A percentile compares a stretch with the other conserved stretches of the same genome.
phyloP scores from a whole-genome alignment of 129 eudicot species.

The Mikania micrantha region DNA sequence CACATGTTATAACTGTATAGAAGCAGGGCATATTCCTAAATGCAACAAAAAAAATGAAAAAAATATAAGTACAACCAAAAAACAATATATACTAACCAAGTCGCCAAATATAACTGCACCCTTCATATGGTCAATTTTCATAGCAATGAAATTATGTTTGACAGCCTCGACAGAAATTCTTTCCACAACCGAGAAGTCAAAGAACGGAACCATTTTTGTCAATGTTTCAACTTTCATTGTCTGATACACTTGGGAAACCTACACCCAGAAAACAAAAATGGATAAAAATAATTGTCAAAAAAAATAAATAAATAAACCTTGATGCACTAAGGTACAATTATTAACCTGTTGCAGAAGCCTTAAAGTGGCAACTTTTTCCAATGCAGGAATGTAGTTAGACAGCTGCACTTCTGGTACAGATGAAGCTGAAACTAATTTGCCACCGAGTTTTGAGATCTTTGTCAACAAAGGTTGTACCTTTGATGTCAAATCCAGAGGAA shows the following conservation, averaged over 20 bases:
- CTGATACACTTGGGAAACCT: constrained; percentile 76
- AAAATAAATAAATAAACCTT: background rate
- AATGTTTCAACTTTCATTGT: constrained; percentile 57
- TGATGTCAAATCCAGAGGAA: constrained; percentile 54
- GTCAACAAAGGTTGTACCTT: constrained; percentile 60
- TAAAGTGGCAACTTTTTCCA: constrained; percentile 69
- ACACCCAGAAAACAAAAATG: background rate
- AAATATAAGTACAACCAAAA: background rate
- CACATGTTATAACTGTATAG: background rate
- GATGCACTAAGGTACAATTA: background rate
- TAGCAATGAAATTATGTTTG: constrained; percentile 47
- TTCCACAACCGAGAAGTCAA: constrained; percentile 55
- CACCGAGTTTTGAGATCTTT: constrained; percentile 68
- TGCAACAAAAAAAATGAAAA: background rate
- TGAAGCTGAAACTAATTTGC: constrained; percentile 67
- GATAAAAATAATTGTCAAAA: background rate
- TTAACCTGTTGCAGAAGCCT: constrained; percentile 78
- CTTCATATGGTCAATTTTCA: constrained; percentile 70
- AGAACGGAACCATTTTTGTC: constrained; percentile 67
- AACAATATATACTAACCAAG: constrained; percentile 29
- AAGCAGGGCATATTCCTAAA: background rate
- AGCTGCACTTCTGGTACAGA: constrained; percentile 77
- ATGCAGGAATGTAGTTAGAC: constrained; percentile 51
- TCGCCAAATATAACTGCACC: constrained; percentile 57
- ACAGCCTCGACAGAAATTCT: constrained; percentile 76